phyloP scores from a whole-genome alignment of 495 filamentous ascomycete species.

The Neurospora sublineolata region DNA sequence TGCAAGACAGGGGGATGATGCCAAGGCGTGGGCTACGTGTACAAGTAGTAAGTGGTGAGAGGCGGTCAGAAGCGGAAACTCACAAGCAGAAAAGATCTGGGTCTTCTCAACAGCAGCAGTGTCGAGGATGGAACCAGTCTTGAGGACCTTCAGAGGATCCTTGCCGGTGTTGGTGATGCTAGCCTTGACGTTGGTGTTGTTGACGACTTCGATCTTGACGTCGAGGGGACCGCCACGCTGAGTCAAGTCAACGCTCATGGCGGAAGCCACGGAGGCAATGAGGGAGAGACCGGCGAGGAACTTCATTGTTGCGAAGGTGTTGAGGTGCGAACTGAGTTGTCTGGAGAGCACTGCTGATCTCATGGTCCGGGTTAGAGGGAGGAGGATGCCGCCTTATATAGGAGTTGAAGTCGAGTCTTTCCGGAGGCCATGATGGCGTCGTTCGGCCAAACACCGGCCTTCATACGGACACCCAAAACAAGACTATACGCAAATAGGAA shows the following conservation, averaged over 20 bases:
- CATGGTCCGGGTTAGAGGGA: not conserved
- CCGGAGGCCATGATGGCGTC: not conserved
- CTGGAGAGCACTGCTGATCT: slow-evolving; percentile 1
- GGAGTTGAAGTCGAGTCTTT: not conserved
- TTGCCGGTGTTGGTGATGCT: slow-evolving; percentile 49
- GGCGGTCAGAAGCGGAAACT: not conserved
- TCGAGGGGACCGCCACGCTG: slow-evolving; percentile 34
- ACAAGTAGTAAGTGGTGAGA: not conserved
- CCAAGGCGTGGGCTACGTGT: not conserved
- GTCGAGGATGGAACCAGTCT: slow-evolving; percentile 52
- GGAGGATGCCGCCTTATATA: not conserved
- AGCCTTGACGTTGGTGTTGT: slow-evolving; percentile 48
- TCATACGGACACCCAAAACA: not conserved
- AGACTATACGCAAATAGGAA: not conserved
- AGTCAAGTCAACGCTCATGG: slow-evolving; percentile 32
- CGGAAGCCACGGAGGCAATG: slow-evolving; percentile 34
- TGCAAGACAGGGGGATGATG: not conserved
- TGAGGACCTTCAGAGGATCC: slow-evolving; percentile 45
- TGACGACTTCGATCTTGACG: slow-evolving; percentile 41
- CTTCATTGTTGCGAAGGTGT: slow-evolving; percentile 21
- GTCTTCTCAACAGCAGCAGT: slow-evolving; percentile 50
- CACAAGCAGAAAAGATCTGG: slow-evolving; percentile 40
- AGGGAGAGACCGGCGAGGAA: slow-evolving; percentile 25
- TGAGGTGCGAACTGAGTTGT: slow-evolving; percentile 1
- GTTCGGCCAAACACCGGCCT: not conserved